Percentiles rank a stretch among this genome's conserved stretches.
Conservation (phyloP, 176 grass and related monocot species). For the Chrysopogon serrulatus region DNA sequence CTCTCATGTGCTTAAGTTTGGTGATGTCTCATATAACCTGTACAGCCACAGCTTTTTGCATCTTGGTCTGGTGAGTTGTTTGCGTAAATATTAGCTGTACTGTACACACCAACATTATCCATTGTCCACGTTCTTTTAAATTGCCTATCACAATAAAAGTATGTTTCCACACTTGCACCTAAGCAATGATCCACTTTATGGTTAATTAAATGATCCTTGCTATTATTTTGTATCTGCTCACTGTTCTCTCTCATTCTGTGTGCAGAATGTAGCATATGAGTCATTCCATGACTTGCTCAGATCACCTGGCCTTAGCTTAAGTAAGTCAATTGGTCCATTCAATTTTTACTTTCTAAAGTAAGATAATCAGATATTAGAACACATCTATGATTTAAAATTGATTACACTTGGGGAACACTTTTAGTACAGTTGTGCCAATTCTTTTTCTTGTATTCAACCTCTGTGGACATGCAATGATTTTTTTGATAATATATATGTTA, state of each 20-base stretch:
- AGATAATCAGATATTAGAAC: neutral
- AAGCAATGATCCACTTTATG: neutral
- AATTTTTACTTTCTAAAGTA: neutral
- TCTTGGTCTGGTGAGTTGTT: constrained; percentile 72
- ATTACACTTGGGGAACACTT: neutral
- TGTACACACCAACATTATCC: neutral
- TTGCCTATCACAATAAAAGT: neutral
- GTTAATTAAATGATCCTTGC: neutral
- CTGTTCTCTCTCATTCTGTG: constrained; percentile 9
- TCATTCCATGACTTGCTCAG: constrained; percentile 69
- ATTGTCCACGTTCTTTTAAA: neutral
- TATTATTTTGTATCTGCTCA: constrained; percentile 15
- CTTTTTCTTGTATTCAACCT: neutral
- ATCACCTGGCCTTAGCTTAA: constrained; percentile 40
- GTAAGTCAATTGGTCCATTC: constrained; percentile 43
- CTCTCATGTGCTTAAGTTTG: constrained; percentile 58
- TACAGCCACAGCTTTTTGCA: constrained; percentile 89
- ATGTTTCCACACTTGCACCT: neutral
- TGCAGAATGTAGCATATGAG: constrained; percentile 92
- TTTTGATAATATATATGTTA: constrained; percentile 6
- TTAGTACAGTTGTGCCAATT: neutral
- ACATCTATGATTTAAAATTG: neutral
- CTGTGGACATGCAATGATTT: neutral
- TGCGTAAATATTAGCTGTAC: constrained; percentile 3
- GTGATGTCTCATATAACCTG: constrained; percentile 69